Percentiles rank a stretch among this genome's conserved stretches.
Evolutionary conservation across 2,329 filamentous ascomycete genomes (phyloP).

Genomic region (Monosporascus sp.): DNA sequence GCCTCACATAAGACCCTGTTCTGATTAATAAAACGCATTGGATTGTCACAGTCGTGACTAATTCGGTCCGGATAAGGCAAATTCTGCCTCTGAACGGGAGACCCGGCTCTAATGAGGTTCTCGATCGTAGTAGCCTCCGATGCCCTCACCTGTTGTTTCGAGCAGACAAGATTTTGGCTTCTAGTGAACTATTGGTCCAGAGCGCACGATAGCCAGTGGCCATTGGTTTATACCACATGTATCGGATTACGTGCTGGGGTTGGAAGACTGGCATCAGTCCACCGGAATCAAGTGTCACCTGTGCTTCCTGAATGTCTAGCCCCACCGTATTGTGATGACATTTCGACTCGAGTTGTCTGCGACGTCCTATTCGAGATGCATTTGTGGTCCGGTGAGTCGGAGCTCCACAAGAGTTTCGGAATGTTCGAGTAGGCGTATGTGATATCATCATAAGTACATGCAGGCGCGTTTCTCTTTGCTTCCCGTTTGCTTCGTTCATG

Average conservation of each 20-base stretch:
- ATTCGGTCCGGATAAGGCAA: background rate
- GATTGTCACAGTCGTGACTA: background rate
- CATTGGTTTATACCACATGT: constrained; percentile 25
- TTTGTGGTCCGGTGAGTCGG: background rate
- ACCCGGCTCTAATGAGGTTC: background rate
- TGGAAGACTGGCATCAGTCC: constrained; percentile 18
- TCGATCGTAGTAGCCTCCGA: background rate
- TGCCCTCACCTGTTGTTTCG: background rate
- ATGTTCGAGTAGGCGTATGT: constrained; percentile 3
- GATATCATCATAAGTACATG: constrained; percentile 24
- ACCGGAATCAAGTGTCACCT: constrained; percentile 9
- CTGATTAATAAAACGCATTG: background rate
- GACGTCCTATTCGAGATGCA: background rate
- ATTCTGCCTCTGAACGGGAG: background rate
- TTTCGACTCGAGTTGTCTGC: background rate
- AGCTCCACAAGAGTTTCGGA: background rate
- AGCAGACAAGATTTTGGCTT: background rate
- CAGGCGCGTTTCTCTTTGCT: constrained; percentile 14
- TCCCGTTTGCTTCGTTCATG: constrained; percentile 21
- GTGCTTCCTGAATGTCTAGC: background rate
- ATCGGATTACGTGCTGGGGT: constrained; percentile 12
- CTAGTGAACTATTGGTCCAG: background rate
- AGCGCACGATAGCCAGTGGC: constrained; percentile 3
- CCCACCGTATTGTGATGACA: background rate
- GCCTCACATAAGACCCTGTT: constrained; percentile 13